A percentile compares a stretch with the other conserved stretches of the same genome.
Evolutionary conservation across 2,329 filamentous ascomycete genomes (phyloP).

Genomic region (Leptodontidium sp.): DNA sequence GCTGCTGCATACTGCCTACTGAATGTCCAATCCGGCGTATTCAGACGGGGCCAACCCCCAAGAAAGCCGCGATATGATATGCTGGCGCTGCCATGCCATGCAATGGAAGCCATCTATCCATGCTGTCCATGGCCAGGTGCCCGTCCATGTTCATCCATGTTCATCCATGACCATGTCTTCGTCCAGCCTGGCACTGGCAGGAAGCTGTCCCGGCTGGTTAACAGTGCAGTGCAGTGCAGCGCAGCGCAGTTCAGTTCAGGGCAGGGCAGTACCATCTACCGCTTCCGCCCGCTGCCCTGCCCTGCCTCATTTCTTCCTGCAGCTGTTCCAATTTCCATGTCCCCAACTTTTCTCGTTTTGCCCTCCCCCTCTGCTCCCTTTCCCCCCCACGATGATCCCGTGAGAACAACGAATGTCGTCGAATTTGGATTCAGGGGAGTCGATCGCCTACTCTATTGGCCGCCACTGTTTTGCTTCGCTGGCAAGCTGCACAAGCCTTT

Average conservation of each 20-base stretch:
- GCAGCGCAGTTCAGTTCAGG: no score
- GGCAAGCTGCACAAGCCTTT: constrained; percentile 26
- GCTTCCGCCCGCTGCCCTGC: background rate
- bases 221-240: no score
- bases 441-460: constrained; percentile 28
- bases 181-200: no score
- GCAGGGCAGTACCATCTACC: background rate
- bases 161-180: no score
- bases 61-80: background rate
- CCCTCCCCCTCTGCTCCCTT: background rate
- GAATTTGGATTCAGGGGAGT: constrained; percentile 27
- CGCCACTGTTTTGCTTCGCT: constrained; percentile 25
- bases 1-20: constrained; percentile 1
- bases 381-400: background rate
- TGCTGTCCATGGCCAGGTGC: no score
- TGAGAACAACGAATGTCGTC: constrained; percentile 8
- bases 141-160: no score
- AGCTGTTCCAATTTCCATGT: background rate
- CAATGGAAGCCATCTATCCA: no score
- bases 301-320: constrained; percentile 13
- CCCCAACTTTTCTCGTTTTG: background rate
- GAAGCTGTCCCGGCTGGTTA: no score
- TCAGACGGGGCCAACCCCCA: constrained; percentile 4
- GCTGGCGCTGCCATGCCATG: background rate
- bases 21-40: background rate